A percentile compares a stretch with the other conserved stretches of the same genome.
Conservation (phyloP, 2,329 filamentous ascomycete species). For the Neonectria faginata region DNA sequence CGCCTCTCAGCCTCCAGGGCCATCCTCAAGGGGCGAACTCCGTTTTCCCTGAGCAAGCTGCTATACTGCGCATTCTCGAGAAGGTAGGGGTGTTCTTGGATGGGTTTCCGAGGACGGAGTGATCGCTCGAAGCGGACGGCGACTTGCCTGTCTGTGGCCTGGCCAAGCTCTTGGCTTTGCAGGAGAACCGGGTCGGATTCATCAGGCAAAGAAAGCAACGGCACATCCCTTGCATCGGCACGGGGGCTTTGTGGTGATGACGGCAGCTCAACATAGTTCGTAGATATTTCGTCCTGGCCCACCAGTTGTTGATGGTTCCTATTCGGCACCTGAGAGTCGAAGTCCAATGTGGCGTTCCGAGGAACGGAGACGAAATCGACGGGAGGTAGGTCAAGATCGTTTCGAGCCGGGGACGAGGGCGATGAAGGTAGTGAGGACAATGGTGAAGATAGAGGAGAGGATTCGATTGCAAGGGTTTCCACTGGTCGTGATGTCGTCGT, state of each 20-base stretch:
- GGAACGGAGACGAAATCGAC: slow-evolving; percentile 36
- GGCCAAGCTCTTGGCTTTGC: slow-evolving; percentile 35
- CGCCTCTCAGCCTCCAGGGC: slow-evolving; percentile 46
- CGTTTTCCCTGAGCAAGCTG: slow-evolving; percentile 64
- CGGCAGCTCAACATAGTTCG: slow-evolving; percentile 52
- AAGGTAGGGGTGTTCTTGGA: slow-evolving; percentile 70
- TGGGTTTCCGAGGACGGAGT: slow-evolving; percentile 69
- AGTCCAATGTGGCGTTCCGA: slow-evolving; percentile 1
- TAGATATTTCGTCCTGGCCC: slow-evolving; percentile 52
- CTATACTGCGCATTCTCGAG: slow-evolving; percentile 68
- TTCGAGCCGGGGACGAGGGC: slow-evolving; percentile 50
- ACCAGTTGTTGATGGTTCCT: slow-evolving; percentile 15
- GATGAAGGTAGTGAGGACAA: slow-evolving; percentile 45
- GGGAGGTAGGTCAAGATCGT: slow-evolving; percentile 43
- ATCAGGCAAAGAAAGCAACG: slow-evolving; percentile 4
- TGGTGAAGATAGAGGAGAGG: slow-evolving; percentile 48
- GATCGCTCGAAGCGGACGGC: slow-evolving; percentile 58
- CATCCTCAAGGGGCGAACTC: slow-evolving; percentile 64
- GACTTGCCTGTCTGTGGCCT: slow-evolving; percentile 37
- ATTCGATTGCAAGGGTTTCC: slow-evolving; percentile 10
- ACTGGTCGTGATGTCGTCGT: slow-evolving; percentile 20
- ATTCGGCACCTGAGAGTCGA: slow-evolving; percentile 13
- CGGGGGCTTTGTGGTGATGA: slow-evolving; percentile 45
- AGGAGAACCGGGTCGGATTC: slow-evolving; percentile 10
- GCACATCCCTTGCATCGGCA: background rate